phyloP scores from a whole-genome alignment of 352 stramenopile genomes.

The Phytophthora litchii region DNA sequence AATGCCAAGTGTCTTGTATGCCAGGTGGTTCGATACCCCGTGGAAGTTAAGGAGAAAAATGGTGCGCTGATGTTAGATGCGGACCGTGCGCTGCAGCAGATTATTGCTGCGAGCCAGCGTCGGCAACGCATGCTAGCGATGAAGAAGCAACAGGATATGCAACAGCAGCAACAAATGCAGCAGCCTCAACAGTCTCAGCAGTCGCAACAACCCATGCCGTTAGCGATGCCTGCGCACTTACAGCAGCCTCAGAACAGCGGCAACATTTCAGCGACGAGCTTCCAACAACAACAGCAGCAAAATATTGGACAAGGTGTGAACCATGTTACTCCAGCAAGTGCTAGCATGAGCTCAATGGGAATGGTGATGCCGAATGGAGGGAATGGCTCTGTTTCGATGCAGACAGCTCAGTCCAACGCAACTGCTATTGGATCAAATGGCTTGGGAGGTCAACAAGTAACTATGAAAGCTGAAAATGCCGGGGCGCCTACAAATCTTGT shows the following conservation, averaged over 20 bases:
- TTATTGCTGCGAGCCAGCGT: conserved; percentile 72
- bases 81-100: conserved; percentile 77
- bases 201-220: conserved; percentile 14
- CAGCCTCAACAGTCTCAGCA: conserved; percentile 25
- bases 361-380: conserved; percentile 36
- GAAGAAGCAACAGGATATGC: conserved; percentile 45
- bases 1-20: conserved; percentile 98
- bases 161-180: conserved; percentile 41
- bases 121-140: conserved; percentile 57
- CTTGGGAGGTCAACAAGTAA: conserved; percentile 23
- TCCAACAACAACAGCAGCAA: conserved; percentile 35
- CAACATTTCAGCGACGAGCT: conserved; percentile 17
- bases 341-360: conserved; percentile 30
- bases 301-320: conserved; percentile 20
- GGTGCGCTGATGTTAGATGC: conserved; percentile 85
- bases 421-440: conserved; percentile 12
- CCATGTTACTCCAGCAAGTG: conserved; percentile 1
- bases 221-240: conserved; percentile 40
- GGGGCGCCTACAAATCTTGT: conserved; percentile 51
- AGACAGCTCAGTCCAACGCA: conserved; percentile 13
- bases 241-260: conserved; percentile 33
- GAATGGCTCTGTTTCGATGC: conserved; percentile 15
- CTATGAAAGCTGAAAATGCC: conserved; percentile 27
- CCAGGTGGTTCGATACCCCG: conserved; percentile 96
- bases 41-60: conserved; percentile 94